phyloP scores from a whole-genome alignment of 208 protist species.

The Angomonas ambiguus region DNA sequence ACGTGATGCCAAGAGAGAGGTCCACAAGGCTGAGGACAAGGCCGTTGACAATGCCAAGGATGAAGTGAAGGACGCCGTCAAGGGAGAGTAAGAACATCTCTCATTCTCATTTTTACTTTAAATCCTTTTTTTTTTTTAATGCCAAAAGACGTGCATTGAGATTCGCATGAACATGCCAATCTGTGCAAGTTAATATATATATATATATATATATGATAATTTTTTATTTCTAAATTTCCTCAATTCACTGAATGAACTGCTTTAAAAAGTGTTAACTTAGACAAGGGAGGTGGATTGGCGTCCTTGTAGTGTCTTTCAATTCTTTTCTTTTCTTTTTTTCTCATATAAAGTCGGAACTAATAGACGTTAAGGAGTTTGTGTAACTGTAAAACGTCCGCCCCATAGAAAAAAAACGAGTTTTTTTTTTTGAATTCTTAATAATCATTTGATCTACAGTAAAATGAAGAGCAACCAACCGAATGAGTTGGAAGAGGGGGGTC shows the following conservation, averaged over 20 bases:
- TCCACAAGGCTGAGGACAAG: conserved; percentile 1
- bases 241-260: neutral
- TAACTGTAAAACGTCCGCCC: too few species aligned
- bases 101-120: too few species aligned
- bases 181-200: too few species aligned
- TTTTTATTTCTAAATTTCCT: neutral
- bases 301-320: neutral
- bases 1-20: neutral
- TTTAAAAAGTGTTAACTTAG: neutral
- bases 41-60: neutral
- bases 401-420: too few species aligned
- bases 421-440: too few species aligned
- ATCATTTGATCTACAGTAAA: too few species aligned
- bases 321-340: neutral
- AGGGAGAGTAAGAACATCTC: neutral
- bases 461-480: neutral
- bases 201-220: too few species aligned
- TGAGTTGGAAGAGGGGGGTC: neutral
- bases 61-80: neutral
- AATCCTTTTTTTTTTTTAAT: conserved; percentile 1
- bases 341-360: too few species aligned
- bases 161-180: too few species aligned
- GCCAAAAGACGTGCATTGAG: neutral
- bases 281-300: neutral
- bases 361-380: too few species aligned